These are phyloP conservation scores for Carex scoparia DNA, from an alignment of 176 grass and related monocot species.

Conservation along the genomic window DNA sequence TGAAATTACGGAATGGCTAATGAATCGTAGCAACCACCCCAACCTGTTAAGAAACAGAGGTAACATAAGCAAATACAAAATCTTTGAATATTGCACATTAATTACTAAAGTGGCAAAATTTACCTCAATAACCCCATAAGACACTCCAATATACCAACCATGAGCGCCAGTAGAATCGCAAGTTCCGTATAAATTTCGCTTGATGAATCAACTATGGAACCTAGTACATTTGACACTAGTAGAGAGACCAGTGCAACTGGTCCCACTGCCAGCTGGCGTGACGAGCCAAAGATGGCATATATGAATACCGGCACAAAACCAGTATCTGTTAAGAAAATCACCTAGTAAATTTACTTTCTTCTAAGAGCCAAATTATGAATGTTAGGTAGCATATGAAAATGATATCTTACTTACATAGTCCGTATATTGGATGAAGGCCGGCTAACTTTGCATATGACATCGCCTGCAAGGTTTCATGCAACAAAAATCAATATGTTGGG, in stretches of 20 bases:
- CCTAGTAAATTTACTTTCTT: constrained; percentile 10
- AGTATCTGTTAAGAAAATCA: constrained; percentile 52
- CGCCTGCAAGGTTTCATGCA: constrained; percentile 38
- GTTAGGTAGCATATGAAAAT: neutral
- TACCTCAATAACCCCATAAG: constrained; percentile 93
- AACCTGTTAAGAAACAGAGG: constrained; percentile 44
- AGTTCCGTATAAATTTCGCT: constrained; percentile 71
- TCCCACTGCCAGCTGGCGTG: constrained; percentile 78
- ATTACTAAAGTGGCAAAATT: constrained; percentile 16
- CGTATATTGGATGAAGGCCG: constrained; percentile 93
- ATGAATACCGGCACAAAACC: constrained; percentile 78
- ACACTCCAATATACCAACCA: constrained; percentile 94
- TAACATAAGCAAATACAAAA: neutral
- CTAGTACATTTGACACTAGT: constrained; percentile 90
- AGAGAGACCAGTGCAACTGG: constrained; percentile 90
- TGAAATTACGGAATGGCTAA: constrained; percentile 98
- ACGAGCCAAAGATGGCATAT: constrained; percentile 85
- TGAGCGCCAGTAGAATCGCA: constrained; percentile 75
- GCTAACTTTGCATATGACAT: constrained; percentile 97
- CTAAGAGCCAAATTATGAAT: neutral
- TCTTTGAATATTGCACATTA: neutral
- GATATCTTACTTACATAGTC: constrained; percentile 64
- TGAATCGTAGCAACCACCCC: constrained; percentile 89
- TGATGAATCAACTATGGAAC: constrained; percentile 72
- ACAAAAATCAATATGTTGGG: constrained; percentile 5